A percentile compares a stretch with the other conserved stretches of the same genome.
phyloP scores from a whole-genome alignment of 345 rosid genomes.

The Hypericum androsaemum region DNA sequence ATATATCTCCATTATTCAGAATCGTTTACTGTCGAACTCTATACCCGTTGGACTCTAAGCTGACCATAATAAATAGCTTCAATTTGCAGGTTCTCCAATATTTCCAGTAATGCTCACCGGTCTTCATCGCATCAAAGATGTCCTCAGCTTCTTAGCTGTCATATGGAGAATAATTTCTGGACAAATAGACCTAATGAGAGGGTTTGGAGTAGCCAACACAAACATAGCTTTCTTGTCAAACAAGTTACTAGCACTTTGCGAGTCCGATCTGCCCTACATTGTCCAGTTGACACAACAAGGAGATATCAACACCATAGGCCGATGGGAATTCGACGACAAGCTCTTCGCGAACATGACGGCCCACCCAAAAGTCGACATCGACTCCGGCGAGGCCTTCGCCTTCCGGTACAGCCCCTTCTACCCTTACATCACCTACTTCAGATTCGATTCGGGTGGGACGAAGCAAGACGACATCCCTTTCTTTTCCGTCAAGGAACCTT shows the following conservation, averaged over 20 bases:
- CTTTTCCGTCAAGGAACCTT: constrained; percentile 7
- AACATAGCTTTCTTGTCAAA: constrained; percentile 9
- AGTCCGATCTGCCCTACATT: constrained; percentile 17
- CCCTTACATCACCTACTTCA: constrained; percentile 13
- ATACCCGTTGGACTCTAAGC: too few species aligned
- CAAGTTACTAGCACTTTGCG: constrained; percentile 14
- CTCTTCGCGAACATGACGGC: constrained; percentile 19
- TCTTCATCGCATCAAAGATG: neutral
- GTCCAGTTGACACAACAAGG: constrained; percentile 8
- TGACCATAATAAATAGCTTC: too few species aligned
- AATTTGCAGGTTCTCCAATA: constrained; percentile 5
- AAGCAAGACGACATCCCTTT: constrained; percentile 14
- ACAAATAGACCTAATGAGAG: constrained; percentile 4
- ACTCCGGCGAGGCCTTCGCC: constrained; percentile 17
- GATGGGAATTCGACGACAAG: constrained; percentile 14
- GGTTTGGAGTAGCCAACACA: constrained; percentile 18
- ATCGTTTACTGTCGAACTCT: too few species aligned
- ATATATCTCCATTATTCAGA: too few species aligned
- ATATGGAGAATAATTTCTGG: constrained; percentile 8
- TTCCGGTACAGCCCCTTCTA: neutral
- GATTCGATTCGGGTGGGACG: constrained; percentile 9
- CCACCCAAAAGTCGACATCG: constrained; percentile 14
- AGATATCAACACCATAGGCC: constrained; percentile 9
- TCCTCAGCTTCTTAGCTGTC: neutral
- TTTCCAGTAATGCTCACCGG: constrained; percentile 14